Percentiles rank a stretch among this genome's conserved stretches.
Conservation (phyloP, 1,284 basidiomycete species). For the Schizophyllum commune region DNA sequence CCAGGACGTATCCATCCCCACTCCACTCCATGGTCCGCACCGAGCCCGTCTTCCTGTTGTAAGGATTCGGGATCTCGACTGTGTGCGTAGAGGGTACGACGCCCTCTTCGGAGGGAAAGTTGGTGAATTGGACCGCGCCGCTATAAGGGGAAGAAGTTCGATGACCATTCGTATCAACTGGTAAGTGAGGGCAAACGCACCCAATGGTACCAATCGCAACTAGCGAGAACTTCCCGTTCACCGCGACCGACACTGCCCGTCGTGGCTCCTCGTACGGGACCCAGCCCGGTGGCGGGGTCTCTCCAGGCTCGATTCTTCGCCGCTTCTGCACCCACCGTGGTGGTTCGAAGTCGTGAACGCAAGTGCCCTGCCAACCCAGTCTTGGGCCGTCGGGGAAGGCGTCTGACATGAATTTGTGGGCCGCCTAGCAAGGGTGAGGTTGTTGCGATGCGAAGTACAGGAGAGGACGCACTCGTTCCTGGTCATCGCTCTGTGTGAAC, state of each 20-base stretch:
- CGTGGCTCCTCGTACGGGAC: slow-evolving; percentile 55
- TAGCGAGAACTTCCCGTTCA: slow-evolving; percentile 83
- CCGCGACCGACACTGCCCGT: slow-evolving; percentile 54
- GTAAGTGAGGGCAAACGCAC: slow-evolving; percentile 30
- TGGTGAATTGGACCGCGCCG: slow-evolving; percentile 54
- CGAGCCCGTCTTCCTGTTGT: slow-evolving; percentile 57
- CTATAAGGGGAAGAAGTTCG: slow-evolving; percentile 23
- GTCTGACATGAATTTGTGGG: neutral
- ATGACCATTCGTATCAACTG: neutral
- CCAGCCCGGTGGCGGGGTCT: slow-evolving; percentile 8
- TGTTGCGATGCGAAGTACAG: neutral
- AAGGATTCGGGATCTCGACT: slow-evolving; percentile 49
- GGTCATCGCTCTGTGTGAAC: neutral
- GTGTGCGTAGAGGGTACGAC: slow-evolving; percentile 43
- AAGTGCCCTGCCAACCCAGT: slow-evolving; percentile 55
- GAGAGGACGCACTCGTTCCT: neutral
- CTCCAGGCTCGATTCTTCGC: slow-evolving; percentile 40
- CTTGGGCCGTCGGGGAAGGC: slow-evolving; percentile 9
- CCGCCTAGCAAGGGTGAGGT: neutral
- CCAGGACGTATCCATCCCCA: slow-evolving; percentile 93
- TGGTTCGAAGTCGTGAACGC: slow-evolving; percentile 58
- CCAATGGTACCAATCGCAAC: slow-evolving; percentile 76
- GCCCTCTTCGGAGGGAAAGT: slow-evolving; percentile 56
- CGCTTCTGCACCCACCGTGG: slow-evolving; percentile 74
- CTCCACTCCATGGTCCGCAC: slow-evolving; percentile 83